Evolutionary conservation across 2,329 filamentous ascomycete species (phyloP).

Genomic region (Chalaropsis ovoidea): DNA sequence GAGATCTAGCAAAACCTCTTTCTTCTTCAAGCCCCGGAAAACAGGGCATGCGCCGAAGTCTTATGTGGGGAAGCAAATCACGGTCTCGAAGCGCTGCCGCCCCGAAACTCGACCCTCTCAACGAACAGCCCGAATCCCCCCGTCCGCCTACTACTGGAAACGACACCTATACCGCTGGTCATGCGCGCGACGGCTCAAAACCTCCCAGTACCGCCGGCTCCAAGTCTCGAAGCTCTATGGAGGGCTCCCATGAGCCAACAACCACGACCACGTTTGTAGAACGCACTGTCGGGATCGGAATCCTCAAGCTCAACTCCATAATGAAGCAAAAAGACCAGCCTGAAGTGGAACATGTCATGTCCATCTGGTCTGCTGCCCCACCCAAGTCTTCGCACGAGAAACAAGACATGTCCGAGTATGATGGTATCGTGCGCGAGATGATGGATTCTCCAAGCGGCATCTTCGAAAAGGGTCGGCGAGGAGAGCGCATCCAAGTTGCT

Average conservation of each 20-base stretch:
- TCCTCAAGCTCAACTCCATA: conserved; percentile 64
- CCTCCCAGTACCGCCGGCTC: conserved; percentile 51
- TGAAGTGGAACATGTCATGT: conserved; percentile 65
- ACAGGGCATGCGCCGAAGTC: conserved; percentile 49
- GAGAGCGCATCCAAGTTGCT: conserved; percentile 70
- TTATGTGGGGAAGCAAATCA: conserved; percentile 59
- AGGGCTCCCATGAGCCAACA: conserved; percentile 28
- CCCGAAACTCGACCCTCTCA: conserved; percentile 46
- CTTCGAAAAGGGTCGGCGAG: conserved; percentile 60
- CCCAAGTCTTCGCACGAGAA: conserved; percentile 41
- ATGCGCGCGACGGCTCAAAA: conserved; percentile 24
- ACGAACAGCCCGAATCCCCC: conserved; percentile 41
- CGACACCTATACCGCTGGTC: conserved; percentile 39
- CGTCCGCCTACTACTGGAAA: conserved; percentile 33
- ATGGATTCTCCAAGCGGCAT: conserved; percentile 61
- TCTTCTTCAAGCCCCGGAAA: conserved; percentile 37
- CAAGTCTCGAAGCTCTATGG: conserved; percentile 36
- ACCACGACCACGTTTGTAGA: conserved; percentile 31
- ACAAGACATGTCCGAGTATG: conserved; percentile 55
- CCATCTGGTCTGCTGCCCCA: conserved; percentile 57
- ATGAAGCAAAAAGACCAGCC: conserved; percentile 58
- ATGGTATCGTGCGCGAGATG: conserved; percentile 62
- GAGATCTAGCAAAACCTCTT: conserved; percentile 37
- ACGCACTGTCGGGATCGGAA: conserved; percentile 64
- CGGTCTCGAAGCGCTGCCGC: conserved; percentile 37